Conservation (phyloP, 2,329 filamentous ascomycete genomes). For the Ophiosphaerella narmari region DNA sequence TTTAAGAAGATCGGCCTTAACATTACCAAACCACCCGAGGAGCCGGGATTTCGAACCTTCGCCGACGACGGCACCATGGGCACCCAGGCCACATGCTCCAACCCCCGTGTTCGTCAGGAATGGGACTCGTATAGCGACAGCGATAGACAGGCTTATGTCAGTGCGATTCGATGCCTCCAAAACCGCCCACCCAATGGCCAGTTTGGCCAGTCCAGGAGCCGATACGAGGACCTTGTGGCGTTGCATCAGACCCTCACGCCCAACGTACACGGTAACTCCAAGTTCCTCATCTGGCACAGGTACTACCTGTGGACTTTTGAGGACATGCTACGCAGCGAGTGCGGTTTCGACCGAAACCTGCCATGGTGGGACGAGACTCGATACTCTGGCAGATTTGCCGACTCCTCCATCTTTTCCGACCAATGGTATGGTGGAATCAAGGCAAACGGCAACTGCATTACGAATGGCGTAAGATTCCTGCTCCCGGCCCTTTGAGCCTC, state of each 20-base stretch:
- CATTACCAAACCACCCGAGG: background rate
- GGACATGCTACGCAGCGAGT: conserved; percentile 48
- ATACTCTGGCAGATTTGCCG: conserved; percentile 35
- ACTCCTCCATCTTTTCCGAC: conserved; percentile 37
- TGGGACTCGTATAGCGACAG: conserved; percentile 35
- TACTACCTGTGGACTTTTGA: conserved; percentile 51
- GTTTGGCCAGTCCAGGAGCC: conserved; percentile 30
- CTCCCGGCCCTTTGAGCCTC: background rate
- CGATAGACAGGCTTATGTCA: conserved; percentile 31
- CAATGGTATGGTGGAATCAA: conserved; percentile 33
- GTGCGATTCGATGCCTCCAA: conserved; percentile 38
- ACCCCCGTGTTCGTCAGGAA: conserved; percentile 34
- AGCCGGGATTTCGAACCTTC: background rate
- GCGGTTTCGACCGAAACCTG: conserved; percentile 46
- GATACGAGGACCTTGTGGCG: conserved; percentile 42
- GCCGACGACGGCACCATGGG: background rate
- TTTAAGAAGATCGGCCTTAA: background rate
- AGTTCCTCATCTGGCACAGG: conserved; percentile 52
- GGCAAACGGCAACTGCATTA: conserved; percentile 34
- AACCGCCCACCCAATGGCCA: conserved; percentile 24
- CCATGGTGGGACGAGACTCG: conserved; percentile 47
- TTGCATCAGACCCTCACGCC: conserved; percentile 41
- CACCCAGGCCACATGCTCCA: conserved; percentile 27
- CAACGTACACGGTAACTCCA: conserved; percentile 40
- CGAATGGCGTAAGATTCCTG: conserved; percentile 37